Base-by-base conservation (phyloP, 2,329 filamentous ascomycete species). In the Verticillium nubilum region DNA sequence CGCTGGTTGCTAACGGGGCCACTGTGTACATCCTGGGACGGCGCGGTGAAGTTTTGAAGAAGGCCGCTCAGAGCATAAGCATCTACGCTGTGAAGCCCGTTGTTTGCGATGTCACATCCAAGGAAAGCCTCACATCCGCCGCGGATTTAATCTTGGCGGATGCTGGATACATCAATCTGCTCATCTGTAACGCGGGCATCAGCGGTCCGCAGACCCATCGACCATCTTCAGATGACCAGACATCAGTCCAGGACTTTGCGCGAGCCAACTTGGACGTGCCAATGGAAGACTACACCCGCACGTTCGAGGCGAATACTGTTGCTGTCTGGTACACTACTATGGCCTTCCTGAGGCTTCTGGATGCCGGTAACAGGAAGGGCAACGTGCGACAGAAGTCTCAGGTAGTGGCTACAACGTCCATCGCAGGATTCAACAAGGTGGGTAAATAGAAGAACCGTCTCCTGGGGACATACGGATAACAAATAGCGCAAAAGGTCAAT, bases 321-420 rank as follows among this genome's bases (percentile, higher is more conserved):
- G 52, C 42, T 4, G 19, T 23, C 42, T 50, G 42, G 42, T 50
- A 50, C 42, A 50, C 42, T 50, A 86, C 83, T 1, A 79, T 86
- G 0, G 85, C 84, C 0, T 85, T 88, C 62, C 72, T 89, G 10
- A 82, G 83, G 0, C 73, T 88, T 0, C 75, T 88, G 1, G 78
- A 86, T 54, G 60, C 65, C 27, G 83, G 82, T 0, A 82, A 85
- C 4, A 80, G 84, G 65, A 76, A 78, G 53, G 78, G 82, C 6
- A 86, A 84, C 58, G 74, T 86, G 29, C 75, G 76, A 29, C 79
- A 81, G 69, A 76, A 72, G 28, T 80, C 79, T 42, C 82, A 85
- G 69, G 76, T 86, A 19, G 83, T 96, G 62, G 88, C 91, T 33
- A 90, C 90, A 52, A 87, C 86, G 61, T 88, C 84, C 23, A 92